Base-by-base conservation (phyloP, 2,329 filamentous ascomycete genomes). In the Neonectria faginata region DNA sequence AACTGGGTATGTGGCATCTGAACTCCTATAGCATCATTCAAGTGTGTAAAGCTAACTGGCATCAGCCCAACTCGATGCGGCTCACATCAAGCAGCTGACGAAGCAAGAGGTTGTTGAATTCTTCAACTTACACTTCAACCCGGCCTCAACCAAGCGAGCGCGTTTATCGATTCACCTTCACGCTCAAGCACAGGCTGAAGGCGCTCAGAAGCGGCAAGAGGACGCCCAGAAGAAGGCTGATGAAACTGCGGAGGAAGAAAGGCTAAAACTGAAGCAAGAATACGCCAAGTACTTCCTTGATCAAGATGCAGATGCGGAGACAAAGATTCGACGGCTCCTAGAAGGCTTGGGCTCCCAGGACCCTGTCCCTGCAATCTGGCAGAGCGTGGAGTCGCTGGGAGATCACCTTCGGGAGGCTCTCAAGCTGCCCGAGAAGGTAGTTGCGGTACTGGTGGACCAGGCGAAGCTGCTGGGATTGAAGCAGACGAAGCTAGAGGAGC, bases 131-230 rank as follows among this genome's bases (percentile, higher is more conserved):
- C 92, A 89, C 79, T 92, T 99, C 70, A 86, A 89, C 65, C 94
- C 94, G 0, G 80, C 84, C 1, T 97, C 95, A 3, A 79, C 85
- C 0, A 83, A 82, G 0, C 88, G 96, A 53, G 90, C 93, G n/a
- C 97, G 97, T 76, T 80, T 97, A 7, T 90, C 93, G 0, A 88
- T 97, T 16, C 92, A 98, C 75, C 83, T 98, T 25, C 86, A 91
- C 60, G 95, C 95, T 0, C 92, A 95, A 74, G 85, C 87, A 3
- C 81, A 78, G 11, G 75, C 74, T 11, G 76, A 82, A 56, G 83
- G 85, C 29, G 82, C 83, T 27, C 79, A 79, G 60, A 81, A 85
- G 75, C 31, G 79, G 81, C 80, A 88, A 73, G 79, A 85, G 20
- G 80, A 80, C 1, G 72, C 79, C 20, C 73, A 78, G 68, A 74